Evolutionary conservation across 1,284 basidiomycete species (phyloP).

Genomic region (Boletus mariae): DNA sequence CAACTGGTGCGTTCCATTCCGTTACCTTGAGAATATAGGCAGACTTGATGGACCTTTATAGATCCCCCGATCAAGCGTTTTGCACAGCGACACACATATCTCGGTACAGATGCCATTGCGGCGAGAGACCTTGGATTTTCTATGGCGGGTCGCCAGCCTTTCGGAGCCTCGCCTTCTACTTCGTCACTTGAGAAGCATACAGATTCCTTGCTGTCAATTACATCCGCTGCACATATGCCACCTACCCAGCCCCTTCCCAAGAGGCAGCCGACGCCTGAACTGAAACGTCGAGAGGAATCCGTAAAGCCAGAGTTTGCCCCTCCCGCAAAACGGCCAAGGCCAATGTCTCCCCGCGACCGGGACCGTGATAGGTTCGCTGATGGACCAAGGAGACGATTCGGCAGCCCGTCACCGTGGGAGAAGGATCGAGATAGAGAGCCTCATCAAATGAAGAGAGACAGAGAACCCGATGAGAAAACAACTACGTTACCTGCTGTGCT

Average conservation of each 20-base stretch:
- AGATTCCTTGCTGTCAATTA: conserved; percentile 47
- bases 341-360: conserved; percentile 51
- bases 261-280: conserved; percentile 33
- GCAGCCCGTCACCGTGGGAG: conserved; percentile 46
- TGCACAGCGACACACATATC: conserved; percentile 86
- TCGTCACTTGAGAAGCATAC: conserved; percentile 41
- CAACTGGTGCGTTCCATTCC: conserved; percentile 54
- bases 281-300: conserved; percentile 44
- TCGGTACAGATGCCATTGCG: conserved; percentile 86
- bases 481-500: conserved; percentile 64
- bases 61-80: conserved; percentile 91
- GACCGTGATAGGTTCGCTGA: conserved; percentile 48
- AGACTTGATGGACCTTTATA: conserved; percentile 26
- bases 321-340: conserved; percentile 51
- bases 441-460: conserved; percentile 38
- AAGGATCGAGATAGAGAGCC: conserved; percentile 45
- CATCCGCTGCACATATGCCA: conserved; percentile 31
- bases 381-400: conserved; percentile 43
- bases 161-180: conserved; percentile 20
- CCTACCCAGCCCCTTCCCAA: conserved; percentile 18
- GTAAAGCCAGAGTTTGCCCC: conserved; percentile 41
- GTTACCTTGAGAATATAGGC: background rate
- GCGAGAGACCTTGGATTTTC: conserved; percentile 83
- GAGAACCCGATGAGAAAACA: conserved; percentile 51
- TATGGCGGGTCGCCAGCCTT: conserved; percentile 40